Evolutionary conservation across 352 stramenopile species (phyloP).

Genomic region (Phytophthora melonis): DNA sequence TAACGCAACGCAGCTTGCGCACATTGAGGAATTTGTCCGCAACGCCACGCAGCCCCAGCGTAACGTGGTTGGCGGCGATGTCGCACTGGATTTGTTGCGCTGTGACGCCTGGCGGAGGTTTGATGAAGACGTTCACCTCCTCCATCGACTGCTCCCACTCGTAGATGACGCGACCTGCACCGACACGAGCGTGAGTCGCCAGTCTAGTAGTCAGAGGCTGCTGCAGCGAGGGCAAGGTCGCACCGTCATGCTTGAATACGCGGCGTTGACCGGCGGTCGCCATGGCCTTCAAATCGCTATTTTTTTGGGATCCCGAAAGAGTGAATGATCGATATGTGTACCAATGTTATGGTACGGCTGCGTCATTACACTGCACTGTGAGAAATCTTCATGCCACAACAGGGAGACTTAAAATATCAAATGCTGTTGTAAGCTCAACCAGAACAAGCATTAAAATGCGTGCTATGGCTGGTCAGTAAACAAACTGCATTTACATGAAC

Average conservation of each 20-base stretch:
- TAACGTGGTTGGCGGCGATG: constrained; percentile 91
- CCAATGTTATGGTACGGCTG: neutral
- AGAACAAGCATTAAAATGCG: no score
- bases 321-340: neutral
- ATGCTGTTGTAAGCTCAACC: no score
- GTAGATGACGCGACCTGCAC: constrained; percentile 90
- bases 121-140: constrained; percentile 97
- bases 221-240: neutral
- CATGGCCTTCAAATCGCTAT: constrained; percentile 39
- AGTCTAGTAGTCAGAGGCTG: neutral
- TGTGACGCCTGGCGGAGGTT: constrained; percentile 85
- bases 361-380: no score
- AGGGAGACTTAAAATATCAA: no score
- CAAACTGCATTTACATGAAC: no score
- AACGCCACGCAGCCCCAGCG: constrained; percentile 89
- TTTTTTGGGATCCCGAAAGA: neutral
- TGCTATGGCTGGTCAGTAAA: no score
- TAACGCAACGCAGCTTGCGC: constrained; percentile 10
- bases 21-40: constrained; percentile 95
- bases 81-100: constrained; percentile 88
- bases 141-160: constrained; percentile 97
- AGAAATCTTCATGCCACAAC: no score
- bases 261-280: constrained; percentile 55
- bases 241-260: constrained; percentile 79
- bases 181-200: neutral